phyloP scores from a whole-genome alignment of 257 asterid genomes.

The Euphrasia confusa region DNA sequence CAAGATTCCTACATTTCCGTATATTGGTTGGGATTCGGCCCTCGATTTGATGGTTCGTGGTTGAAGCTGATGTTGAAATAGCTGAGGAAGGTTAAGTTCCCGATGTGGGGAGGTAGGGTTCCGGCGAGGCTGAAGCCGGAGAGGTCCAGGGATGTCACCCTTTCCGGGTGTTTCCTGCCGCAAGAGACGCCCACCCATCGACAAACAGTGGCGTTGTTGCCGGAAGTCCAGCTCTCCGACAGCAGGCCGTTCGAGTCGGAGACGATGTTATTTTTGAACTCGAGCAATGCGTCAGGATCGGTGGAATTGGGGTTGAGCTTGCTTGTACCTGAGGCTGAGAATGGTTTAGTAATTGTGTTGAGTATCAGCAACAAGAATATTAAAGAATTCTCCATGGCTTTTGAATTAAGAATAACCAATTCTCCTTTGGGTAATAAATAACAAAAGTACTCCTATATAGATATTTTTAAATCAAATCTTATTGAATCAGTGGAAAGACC shows the following conservation, averaged over 20 bases:
- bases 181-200: too few species aligned
- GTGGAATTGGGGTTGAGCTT: not conserved
- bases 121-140: too few species aligned
- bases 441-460: too few species aligned
- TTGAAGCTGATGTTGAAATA: not conserved
- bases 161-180: too few species aligned
- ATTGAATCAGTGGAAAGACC: too few species aligned
- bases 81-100: too few species aligned
- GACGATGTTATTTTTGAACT: slow-evolving; percentile 23
- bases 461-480: too few species aligned
- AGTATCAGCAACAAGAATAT: not conserved
- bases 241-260: not conserved
- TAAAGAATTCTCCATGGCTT: slow-evolving; percentile 16
- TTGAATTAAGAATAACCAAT: too few species aligned
- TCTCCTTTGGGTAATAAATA: too few species aligned
- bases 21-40: slow-evolving; percentile 33
- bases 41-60: slow-evolving; percentile 8
- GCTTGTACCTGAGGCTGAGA: not conserved
- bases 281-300: slow-evolving; percentile 34
- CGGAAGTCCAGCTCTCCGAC: slow-evolving; percentile 20
- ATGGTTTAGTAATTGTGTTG: not conserved
- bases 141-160: too few species aligned
- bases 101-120: too few species aligned
- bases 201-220: slow-evolving; percentile 21
- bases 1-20: slow-evolving; percentile 21